Base-by-base conservation (phyloP, 768 basidiomycete genomes). In the Mycena metata region DNA sequence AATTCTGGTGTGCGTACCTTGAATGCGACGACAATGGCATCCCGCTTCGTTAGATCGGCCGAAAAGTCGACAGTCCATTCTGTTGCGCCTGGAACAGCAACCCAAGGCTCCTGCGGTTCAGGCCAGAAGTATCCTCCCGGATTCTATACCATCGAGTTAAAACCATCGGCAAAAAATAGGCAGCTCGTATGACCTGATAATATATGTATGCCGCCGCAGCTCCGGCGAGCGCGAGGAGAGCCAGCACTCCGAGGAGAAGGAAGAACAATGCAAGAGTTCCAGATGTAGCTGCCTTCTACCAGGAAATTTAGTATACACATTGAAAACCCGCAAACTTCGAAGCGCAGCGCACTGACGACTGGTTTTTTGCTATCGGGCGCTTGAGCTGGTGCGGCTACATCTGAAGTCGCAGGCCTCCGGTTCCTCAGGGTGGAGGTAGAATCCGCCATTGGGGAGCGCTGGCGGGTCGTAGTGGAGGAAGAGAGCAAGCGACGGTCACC, bases 1-100 rank as follows among this genome's bases (percentile, higher is more conserved):
- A 26, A 23, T 3, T 19, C 9, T 9, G 41, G 7, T 96, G 96
- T 61, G 74, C 87, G 71, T 66, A 94, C 94, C 83, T 86, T 89
- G 84, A 96, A 95, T 0, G 96, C 94, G 12, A 85, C 83, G 15
- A 92, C 88, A 11, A 97, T 83, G 0, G 93, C 94, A 52, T 90
- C 86, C 43, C 89, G 85, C 76, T 89, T 91, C 43, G 78, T 73
- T 5, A 82, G 75, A 74, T 96, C 96, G 0, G 90, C 87, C 60
- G 76, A 69, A 19, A 83, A 73, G 30, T 77, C 67, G 33, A 73
- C 65, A 0, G n/a, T 24, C 65, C 65, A 70, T 2, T 55, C 26
- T 15, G 35, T n/a, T 17, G 63, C 60, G 15, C 64, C 65, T 4
- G 69, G 69, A 7, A 66, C 43, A 2, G 56, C 65, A 3, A 13